Conservation (phyloP, 805 yeast species). For the Kuraishia cidri region DNA sequence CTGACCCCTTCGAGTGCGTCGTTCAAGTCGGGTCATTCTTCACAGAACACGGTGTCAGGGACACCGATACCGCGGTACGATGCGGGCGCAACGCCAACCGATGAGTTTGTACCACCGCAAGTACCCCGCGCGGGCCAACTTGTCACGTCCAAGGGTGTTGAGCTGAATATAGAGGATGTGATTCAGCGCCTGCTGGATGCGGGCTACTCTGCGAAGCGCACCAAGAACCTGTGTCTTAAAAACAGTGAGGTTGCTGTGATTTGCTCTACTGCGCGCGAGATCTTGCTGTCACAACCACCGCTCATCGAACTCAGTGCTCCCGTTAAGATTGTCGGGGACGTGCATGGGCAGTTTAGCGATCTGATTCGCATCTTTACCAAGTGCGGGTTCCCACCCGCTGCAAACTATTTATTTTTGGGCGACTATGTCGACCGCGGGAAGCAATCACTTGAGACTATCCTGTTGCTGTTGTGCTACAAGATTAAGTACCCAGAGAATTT, state of each 20-base stretch:
- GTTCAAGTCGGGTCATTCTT: neutral
- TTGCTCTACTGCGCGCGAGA: conserved; percentile 83
- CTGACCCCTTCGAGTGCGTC: neutral
- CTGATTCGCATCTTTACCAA: conserved; percentile 83
- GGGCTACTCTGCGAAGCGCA: conserved; percentile 91
- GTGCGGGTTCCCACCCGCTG: conserved; percentile 94
- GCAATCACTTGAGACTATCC: conserved; percentile 88
- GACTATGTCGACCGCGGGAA: conserved; percentile 98
- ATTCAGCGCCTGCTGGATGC: conserved; percentile 91
- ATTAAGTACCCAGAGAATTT: conserved; percentile 96
- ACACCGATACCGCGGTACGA: neutral
- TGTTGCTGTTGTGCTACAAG: conserved; percentile 82
- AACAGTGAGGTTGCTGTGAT: conserved; percentile 82
- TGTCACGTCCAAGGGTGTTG: conserved; percentile 3
- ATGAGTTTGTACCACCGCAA: neutral
- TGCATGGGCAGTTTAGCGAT: conserved; percentile 95
- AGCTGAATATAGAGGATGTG: conserved; percentile 64
- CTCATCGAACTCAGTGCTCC: conserved; percentile 81
- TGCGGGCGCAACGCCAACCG: neutral
- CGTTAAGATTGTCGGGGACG: conserved; percentile 85
- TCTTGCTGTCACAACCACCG: conserved; percentile 85
- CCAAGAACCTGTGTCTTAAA: conserved; percentile 82
- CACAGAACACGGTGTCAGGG: no score
- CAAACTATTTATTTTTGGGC: conserved; percentile 88
- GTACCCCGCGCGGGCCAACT: neutral